Percentiles rank a stretch among this genome's conserved stretches.
Conservation (phyloP, 106 monocot species). For the Dendrobium catenatum region DNA sequence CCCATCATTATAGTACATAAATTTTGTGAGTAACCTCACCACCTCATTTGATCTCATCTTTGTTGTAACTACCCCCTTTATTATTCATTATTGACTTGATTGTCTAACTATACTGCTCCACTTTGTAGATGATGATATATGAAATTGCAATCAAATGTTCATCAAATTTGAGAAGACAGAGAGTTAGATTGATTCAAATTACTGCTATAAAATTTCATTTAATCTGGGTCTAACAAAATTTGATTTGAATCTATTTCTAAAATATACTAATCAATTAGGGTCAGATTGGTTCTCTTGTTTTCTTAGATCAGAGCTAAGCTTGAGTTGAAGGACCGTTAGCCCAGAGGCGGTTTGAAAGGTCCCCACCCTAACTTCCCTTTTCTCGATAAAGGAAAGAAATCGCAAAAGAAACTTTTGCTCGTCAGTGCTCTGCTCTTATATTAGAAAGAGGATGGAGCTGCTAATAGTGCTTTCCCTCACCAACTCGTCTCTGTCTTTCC, state of each 20-base stretch:
- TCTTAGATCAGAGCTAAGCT: not conserved
- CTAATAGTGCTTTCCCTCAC: not conserved
- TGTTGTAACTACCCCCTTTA: too few relatives aligned
- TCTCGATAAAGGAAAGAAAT: not conserved
- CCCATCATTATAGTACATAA: too few relatives aligned
- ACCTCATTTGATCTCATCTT: too few relatives aligned
- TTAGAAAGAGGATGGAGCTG: not conserved
- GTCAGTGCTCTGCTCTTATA: not conserved
- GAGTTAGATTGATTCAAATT: too few relatives aligned
- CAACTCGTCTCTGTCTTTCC: constrained; percentile 6
- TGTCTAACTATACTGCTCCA: too few relatives aligned
- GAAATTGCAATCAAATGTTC: too few relatives aligned
- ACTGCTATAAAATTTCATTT: too few relatives aligned
- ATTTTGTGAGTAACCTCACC: too few relatives aligned
- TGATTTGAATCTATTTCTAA: not conserved
- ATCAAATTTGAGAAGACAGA: too few relatives aligned
- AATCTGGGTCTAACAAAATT: not conserved
- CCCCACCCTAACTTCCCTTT: not conserved
- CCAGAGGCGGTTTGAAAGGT: not conserved
- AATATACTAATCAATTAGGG: not conserved
- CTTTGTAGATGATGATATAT: too few relatives aligned
- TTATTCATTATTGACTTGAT: too few relatives aligned
- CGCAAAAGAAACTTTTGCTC: not conserved
- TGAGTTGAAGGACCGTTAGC: not conserved
- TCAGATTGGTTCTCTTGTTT: not conserved